Evolutionary conservation across 1,284 basidiomycete species (phyloP).

Genomic region (Peniophora sp.): DNA sequence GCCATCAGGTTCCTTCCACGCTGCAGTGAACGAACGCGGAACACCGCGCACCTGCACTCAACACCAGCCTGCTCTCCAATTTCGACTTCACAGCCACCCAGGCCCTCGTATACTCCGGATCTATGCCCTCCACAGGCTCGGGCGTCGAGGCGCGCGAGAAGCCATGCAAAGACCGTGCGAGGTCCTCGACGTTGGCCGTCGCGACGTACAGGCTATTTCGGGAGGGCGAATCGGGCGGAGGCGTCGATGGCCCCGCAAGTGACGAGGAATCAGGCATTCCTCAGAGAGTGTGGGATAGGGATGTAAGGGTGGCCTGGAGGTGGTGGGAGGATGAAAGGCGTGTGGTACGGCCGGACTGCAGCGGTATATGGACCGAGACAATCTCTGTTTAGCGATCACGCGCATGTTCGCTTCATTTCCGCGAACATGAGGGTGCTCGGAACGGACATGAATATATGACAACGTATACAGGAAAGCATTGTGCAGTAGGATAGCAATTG

Average conservation of each 20-base stretch:
- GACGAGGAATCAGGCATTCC: too few relatives aligned
- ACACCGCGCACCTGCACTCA: constrained; percentile 69
- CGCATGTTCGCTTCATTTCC: too few relatives aligned
- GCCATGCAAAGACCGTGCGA: constrained; percentile 61
- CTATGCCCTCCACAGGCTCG: constrained; percentile 57
- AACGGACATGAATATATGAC: too few relatives aligned
- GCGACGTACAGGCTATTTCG: constrained; percentile 50
- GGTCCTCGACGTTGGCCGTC: constrained; percentile 67
- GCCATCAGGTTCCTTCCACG: neutral
- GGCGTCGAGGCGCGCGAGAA: constrained; percentile 66
- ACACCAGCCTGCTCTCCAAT: constrained; percentile 66
- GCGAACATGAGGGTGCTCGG: too few relatives aligned
- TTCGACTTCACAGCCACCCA: constrained; percentile 63
- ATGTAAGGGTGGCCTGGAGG: too few relatives aligned
- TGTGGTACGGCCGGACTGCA: too few relatives aligned
- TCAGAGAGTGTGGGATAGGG: too few relatives aligned
- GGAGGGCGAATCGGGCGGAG: constrained; percentile 48
- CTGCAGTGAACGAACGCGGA: neutral
- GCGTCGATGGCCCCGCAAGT: constrained; percentile 11
- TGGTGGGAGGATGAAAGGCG: too few relatives aligned
- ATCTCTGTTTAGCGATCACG: too few relatives aligned
- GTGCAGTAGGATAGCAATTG: too few relatives aligned
- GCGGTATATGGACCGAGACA: too few relatives aligned
- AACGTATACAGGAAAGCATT: too few relatives aligned
- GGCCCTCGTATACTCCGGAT: constrained; percentile 33